phyloP scores from a whole-genome alignment of 768 basidiomycete species.

The Russula vinacea region DNA sequence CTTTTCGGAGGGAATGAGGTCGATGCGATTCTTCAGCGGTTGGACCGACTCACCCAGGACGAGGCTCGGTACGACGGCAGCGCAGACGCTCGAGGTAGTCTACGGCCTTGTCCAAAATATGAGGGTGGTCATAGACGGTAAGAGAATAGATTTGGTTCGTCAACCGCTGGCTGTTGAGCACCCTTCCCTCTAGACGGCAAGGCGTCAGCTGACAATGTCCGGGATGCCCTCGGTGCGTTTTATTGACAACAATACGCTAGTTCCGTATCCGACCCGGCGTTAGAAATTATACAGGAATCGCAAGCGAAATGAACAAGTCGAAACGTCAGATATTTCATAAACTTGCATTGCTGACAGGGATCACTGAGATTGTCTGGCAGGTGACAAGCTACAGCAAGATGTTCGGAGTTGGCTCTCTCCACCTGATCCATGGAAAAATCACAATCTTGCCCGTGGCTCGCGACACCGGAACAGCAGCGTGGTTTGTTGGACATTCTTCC shows the following conservation, averaged over 20 bases:
- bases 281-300: not conserved
- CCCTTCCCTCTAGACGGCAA: not conserved
- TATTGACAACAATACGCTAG: not conserved
- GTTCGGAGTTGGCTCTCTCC: constrained; percentile 4
- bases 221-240: not conserved
- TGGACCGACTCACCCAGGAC: constrained; percentile 1
- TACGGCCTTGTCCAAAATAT: not conserved
- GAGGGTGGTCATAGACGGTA: not conserved
- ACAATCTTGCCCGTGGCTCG: not conserved
- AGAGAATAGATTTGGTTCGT: not conserved
- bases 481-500: not conserved
- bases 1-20: constrained; percentile 2
- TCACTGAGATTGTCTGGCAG: not conserved
- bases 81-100: constrained; percentile 1
- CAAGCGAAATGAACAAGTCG: not conserved
- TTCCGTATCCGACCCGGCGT: not conserved
- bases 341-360: not conserved
- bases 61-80: not conserved
- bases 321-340: not conserved
- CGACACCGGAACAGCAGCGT: not conserved
- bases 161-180: not conserved
- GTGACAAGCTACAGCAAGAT: not conserved
- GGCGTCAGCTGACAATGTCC: not conserved
- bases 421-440: constrained; percentile 8
- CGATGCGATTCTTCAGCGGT: not conserved